These are phyloP conservation scores for Tolypocladium pustulatum DNA, from an alignment of 2,329 filamentous ascomycete genomes.

Conservation along the genomic window DNA sequence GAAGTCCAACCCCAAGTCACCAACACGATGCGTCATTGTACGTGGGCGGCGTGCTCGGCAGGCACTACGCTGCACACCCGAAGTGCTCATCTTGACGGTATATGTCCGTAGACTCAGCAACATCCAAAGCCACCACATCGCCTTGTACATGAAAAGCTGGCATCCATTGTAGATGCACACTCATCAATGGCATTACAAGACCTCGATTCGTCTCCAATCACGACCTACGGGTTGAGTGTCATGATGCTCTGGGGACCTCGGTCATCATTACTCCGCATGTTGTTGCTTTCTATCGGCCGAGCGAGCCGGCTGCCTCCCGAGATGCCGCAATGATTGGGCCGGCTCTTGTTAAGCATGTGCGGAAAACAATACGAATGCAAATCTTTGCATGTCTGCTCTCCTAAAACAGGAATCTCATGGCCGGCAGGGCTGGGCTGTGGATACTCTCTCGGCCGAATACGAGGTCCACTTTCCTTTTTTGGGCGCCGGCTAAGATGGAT, in stretches of 20 bases:
- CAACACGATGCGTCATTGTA: not conserved
- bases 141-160: not conserved
- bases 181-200: not conserved
- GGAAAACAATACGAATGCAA: not conserved
- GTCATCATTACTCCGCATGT: not conserved
- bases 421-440: not conserved
- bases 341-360: not conserved
- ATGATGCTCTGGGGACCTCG: not conserved
- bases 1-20: not conserved
- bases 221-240: not conserved
- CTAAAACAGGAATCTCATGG: not conserved
- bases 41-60: not conserved
- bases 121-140: too few relatives aligned
- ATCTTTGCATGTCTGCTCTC: not conserved
- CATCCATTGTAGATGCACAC: not conserved
- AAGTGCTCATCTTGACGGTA: not conserved
- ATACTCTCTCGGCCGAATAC: not conserved
- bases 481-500: not conserved
- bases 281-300: not conserved
- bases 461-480: not conserved
- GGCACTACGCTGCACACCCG: not conserved
- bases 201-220: not conserved
- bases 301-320: not conserved
- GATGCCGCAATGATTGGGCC: too few relatives aligned
- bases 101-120: too few relatives aligned